phyloP scores from a whole-genome alignment of 805 yeast species.

The Cyberlindnera bimundalis region DNA sequence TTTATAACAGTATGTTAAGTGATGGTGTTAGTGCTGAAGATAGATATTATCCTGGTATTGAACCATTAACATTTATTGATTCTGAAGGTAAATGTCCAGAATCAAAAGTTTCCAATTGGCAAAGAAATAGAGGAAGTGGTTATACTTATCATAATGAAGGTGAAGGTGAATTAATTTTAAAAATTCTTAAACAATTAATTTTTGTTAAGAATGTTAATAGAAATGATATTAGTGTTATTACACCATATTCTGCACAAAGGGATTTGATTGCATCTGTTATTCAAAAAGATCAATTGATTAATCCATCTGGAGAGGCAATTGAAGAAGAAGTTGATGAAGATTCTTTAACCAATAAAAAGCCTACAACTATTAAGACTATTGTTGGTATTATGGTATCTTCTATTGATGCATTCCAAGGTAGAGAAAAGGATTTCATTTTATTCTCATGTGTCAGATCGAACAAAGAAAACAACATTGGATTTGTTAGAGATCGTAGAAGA shows the following conservation, averaged over 20 bases:
- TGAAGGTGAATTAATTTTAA: constrained; percentile 48
- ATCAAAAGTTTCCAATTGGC: constrained; percentile 43
- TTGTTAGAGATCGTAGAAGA: constrained; percentile 57
- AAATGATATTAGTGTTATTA: constrained; percentile 59
- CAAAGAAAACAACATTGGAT: constrained; percentile 50
- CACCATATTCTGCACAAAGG: constrained; percentile 76
- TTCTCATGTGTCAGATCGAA: constrained; percentile 75
- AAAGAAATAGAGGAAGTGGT: constrained; percentile 43
- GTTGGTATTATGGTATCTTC: constrained; percentile 48
- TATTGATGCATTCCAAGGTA: constrained; percentile 87
- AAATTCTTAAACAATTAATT: constrained; percentile 46
- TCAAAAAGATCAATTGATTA: constrained; percentile 49
- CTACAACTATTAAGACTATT: constrained; percentile 29
- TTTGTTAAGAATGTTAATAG: constrained; percentile 49
- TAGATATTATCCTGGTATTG: constrained; percentile 43
- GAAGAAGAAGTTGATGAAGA: constrained; percentile 58
- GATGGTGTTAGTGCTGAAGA: constrained; percentile 59
- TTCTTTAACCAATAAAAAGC: constrained; percentile 15
- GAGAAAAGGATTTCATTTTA: constrained; percentile 76
- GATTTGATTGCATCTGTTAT: constrained; percentile 53
- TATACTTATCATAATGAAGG: constrained; percentile 55
- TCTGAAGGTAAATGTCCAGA: constrained; percentile 49
- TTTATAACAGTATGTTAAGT: constrained; percentile 46
- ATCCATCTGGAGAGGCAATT: constrained; percentile 48
- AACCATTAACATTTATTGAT: constrained; percentile 61